phyloP scores from a whole-genome alignment of 345 rosid species.

The Psidium friedrichsthalianum region DNA sequence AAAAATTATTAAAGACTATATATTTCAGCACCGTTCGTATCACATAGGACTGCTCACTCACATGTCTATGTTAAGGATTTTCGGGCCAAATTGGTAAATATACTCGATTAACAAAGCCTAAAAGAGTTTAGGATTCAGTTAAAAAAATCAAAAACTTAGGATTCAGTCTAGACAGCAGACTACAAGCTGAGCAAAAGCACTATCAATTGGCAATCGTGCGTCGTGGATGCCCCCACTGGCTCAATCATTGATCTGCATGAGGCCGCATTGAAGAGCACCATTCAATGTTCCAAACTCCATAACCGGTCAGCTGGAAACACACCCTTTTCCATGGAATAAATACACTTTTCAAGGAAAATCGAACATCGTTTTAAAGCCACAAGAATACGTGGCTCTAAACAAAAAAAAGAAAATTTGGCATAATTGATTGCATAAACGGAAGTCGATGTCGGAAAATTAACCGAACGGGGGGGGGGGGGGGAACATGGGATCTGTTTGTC shows the following conservation, averaged over 20 bases:
- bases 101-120: too few relatives aligned
- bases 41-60: too few relatives aligned
- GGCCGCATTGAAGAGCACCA: background rate
- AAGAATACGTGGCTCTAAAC: background rate
- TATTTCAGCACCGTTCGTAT: too few relatives aligned
- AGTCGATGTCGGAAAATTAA: background rate
- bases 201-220: background rate
- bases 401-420: background rate
- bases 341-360: background rate
- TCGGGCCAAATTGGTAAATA: too few relatives aligned
- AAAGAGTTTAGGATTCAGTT: too few relatives aligned
- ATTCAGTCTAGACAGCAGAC: background rate
- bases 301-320: background rate
- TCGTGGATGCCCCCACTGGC: background rate
- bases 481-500: too few relatives aligned
- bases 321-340: background rate
- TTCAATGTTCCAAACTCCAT: background rate
- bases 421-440: background rate
- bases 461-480: too few relatives aligned
- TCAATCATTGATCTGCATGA: background rate
- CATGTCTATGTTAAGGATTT: too few relatives aligned
- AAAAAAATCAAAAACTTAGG: too few relatives aligned
- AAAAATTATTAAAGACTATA: too few relatives aligned
- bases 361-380: background rate
- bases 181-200: background rate